Conservation (phyloP, 163 green algal species). For the Coccomyxa subellipsoidea region DNA sequence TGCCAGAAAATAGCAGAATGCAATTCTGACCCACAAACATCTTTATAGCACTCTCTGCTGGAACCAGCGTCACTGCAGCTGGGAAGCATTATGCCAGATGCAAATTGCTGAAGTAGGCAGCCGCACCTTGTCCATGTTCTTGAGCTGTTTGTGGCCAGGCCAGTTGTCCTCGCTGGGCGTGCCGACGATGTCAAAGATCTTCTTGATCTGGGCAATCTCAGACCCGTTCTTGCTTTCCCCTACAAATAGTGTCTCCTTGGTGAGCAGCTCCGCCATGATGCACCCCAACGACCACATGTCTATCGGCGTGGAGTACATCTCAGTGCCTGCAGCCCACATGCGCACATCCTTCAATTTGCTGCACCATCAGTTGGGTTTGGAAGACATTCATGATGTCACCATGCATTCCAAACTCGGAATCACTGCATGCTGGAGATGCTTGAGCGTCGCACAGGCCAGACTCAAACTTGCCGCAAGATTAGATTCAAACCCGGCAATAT, state of each 20-base stretch:
- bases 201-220: too few species aligned
- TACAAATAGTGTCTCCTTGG: constrained; percentile 36
- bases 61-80: neutral
- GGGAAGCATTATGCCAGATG: neutral
- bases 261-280: constrained; percentile 95
- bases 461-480: neutral
- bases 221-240: constrained; percentile 80
- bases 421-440: neutral
- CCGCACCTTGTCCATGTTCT: constrained; percentile 22
- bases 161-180: constrained; percentile 77
- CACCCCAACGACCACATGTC: constrained; percentile 94
- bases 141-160: constrained; percentile 58
- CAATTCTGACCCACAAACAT: too few species aligned
- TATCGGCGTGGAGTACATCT: constrained; percentile 79
- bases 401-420: neutral
- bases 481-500: neutral
- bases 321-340: constrained; percentile 11
- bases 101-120: neutral
- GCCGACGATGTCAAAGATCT: constrained; percentile 82
- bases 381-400: neutral
- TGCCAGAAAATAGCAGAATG: too few species aligned
- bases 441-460: neutral
- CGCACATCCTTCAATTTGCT: neutral
- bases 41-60: too few species aligned
- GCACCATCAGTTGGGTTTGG: too few species aligned